Percentiles rank a stretch among this genome's conserved stretches.
Conservation (phyloP, 768 basidiomycete species). For the Chalciporus piperatus region DNA sequence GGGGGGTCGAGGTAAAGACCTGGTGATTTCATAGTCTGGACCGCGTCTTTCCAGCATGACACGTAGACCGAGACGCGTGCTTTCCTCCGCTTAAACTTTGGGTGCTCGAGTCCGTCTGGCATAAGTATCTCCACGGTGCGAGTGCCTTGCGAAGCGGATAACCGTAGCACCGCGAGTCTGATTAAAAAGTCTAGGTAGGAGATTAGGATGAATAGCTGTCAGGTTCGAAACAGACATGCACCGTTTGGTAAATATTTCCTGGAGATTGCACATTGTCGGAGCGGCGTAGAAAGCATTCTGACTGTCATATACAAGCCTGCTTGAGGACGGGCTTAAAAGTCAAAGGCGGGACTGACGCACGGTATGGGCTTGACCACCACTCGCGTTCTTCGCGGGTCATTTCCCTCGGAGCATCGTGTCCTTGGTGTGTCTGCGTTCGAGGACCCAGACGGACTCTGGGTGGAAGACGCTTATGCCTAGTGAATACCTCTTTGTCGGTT, state of each 20-base stretch:
- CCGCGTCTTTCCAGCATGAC: conserved; percentile 54
- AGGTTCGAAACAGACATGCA: conserved; percentile 22
- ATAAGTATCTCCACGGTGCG: conserved; percentile 33
- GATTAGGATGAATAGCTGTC: conserved; percentile 1
- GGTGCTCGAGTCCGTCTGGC: conserved; percentile 68
- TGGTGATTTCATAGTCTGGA: conserved; percentile 38
- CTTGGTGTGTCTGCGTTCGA: conserved; percentile 18
- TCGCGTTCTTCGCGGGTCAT: conserved; percentile 63
- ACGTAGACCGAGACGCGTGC: conserved; percentile 50
- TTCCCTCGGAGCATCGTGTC: conserved; percentile 42
- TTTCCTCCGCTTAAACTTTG: conserved; percentile 50
- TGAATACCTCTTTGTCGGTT: conserved; percentile 46
- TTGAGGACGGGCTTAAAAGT: neutral
- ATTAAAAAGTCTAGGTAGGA: conserved; percentile 57
- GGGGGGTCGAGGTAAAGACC: conserved; percentile 26
- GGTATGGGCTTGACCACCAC: conserved; percentile 77
- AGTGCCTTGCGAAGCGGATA: conserved; percentile 32
- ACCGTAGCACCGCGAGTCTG: conserved; percentile 51
- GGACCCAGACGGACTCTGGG: conserved; percentile 41
- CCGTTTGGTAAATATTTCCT: conserved; percentile 55
- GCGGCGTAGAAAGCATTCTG: conserved; percentile 66
- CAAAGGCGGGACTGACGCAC: conserved; percentile 36
- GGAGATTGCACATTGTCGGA: conserved; percentile 55
- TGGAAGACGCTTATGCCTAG: conserved; percentile 55
- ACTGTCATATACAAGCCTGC: conserved; percentile 38